A percentile compares a stretch with the other conserved stretches of the same genome.
phyloP scores from a whole-genome alignment of 2,329 filamentous ascomycete genomes.

The Sclerotinia borealis region DNA sequence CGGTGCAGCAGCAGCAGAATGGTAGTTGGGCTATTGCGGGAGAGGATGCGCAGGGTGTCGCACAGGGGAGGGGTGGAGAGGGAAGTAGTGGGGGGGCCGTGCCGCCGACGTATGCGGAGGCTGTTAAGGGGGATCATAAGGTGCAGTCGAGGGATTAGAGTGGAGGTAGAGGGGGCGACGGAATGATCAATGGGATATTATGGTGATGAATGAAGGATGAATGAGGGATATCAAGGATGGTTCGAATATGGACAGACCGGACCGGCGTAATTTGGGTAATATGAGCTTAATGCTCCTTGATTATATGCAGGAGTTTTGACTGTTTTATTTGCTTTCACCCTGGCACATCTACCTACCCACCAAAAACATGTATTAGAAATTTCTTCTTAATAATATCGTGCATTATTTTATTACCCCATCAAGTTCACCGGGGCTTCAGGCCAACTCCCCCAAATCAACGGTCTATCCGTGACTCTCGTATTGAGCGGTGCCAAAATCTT shows the following conservation, averaged over 20 bases:
- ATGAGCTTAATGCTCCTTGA: neutral
- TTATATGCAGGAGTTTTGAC: neutral
- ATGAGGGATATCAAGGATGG: neutral
- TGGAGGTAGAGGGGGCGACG: neutral
- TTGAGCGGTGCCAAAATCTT: conserved; percentile 79
- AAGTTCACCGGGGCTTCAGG: conserved; percentile 57
- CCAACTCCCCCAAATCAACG: conserved; percentile 79
- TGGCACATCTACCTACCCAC: neutral
- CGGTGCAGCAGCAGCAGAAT: conserved; percentile 32
- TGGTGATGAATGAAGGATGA: neutral
- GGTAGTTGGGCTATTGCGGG: conserved; percentile 30
- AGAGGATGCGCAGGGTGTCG: conserved; percentile 20
- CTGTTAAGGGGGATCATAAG: conserved; percentile 85
- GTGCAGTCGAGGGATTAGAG: conserved; percentile 51
- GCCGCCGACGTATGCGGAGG: conserved; percentile 86
- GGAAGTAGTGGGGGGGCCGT: conserved; percentile 43
- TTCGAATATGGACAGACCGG: neutral
- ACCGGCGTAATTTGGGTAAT: neutral
- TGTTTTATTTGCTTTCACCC: neutral
- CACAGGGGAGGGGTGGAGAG: conserved; percentile 38
- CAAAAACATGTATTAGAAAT: neutral
- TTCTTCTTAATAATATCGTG: neutral
- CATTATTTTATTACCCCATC: conserved; percentile 11
- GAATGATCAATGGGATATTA: neutral
- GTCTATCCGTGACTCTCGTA: conserved; percentile 70